Percentiles rank a stretch among this genome's conserved stretches.
These are phyloP conservation scores for Lactifluus piperatus DNA, from an alignment of 768 basidiomycete species.

Conservation along the genomic window DNA sequence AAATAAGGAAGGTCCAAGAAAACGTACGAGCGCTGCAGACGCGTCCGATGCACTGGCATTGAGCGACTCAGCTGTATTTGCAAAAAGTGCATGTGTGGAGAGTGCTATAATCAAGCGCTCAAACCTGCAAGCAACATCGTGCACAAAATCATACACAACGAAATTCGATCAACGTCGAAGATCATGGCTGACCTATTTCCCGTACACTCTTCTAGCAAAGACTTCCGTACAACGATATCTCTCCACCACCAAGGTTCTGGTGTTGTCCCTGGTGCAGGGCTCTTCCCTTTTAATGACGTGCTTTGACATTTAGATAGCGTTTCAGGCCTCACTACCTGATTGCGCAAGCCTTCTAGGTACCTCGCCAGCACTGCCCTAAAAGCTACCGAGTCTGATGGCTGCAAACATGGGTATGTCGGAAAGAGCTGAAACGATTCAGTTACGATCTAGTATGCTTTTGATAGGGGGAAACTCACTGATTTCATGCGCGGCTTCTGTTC, in stretches of 20 bases:
- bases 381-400: constrained; percentile 43
- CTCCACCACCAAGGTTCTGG: constrained; percentile 44
- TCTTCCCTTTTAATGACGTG: constrained; percentile 18
- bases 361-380: constrained; percentile 45
- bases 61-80: constrained; percentile 22
- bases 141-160: constrained; percentile 1
- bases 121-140: constrained; percentile 32
- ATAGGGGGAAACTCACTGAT: constrained; percentile 21
- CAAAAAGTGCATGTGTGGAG: constrained; percentile 42
- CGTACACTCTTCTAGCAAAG: constrained; percentile 45
- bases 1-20: not conserved
- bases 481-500: constrained; percentile 28
- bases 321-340: constrained; percentile 31
- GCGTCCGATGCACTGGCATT: constrained; percentile 9
- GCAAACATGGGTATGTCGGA: constrained; percentile 42
- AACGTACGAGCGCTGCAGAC: constrained; percentile 4
- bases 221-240: constrained; percentile 46
- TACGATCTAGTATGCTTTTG: not conserved
- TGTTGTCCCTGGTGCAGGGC: constrained; percentile 2
- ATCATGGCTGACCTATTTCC: constrained; percentile 36
- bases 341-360: constrained; percentile 41
- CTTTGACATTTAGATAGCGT: constrained; percentile 11
- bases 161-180: not conserved
- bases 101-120: constrained; percentile 42
- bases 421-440: constrained; percentile 31